These are phyloP conservation scores for Phytophthora macrochlamydospora DNA, from an alignment of 352 stramenopile species.

Conservation along the genomic window DNA sequence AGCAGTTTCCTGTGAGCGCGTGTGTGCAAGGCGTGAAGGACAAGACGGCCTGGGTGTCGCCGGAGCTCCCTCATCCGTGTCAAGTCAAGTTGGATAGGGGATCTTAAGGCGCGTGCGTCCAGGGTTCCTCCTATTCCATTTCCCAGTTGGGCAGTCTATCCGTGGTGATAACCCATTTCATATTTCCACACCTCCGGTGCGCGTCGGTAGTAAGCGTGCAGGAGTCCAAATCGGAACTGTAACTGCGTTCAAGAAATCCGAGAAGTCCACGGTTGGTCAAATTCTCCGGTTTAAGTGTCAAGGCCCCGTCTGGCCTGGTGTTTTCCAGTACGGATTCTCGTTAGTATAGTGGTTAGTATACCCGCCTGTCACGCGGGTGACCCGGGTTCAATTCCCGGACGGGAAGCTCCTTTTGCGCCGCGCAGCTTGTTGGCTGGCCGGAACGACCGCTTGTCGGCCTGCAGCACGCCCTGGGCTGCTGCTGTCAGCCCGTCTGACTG, in stretches of 20 bases:
- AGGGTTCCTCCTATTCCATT: not conserved
- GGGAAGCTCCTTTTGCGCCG: conserved; percentile 17
- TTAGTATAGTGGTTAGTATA: conserved; percentile 35
- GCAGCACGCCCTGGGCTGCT: no score
- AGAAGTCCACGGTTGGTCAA: not conserved
- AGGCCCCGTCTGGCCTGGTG: not conserved
- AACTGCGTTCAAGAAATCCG: no score
- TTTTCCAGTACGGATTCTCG: conserved; percentile 18
- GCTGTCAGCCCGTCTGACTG: not conserved
- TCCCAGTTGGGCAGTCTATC: not conserved
- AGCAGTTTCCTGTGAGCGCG: no score
- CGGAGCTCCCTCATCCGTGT: no score
- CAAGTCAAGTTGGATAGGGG: no score
- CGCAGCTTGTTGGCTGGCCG: no score
- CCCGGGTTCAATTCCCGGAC: conserved; percentile 32
- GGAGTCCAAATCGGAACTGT: no score
- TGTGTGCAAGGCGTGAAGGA: no score
- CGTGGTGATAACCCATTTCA: not conserved
- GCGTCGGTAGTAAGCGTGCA: no score
- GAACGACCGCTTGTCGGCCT: no score
- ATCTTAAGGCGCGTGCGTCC: no score
- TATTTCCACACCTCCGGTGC: not conserved
- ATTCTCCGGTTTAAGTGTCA: not conserved
- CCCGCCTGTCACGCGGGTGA: conserved; percentile 29
- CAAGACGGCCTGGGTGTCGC: no score